phyloP scores from a whole-genome alignment of 1,284 basidiomycete genomes.

The Leccinum insolens region DNA sequence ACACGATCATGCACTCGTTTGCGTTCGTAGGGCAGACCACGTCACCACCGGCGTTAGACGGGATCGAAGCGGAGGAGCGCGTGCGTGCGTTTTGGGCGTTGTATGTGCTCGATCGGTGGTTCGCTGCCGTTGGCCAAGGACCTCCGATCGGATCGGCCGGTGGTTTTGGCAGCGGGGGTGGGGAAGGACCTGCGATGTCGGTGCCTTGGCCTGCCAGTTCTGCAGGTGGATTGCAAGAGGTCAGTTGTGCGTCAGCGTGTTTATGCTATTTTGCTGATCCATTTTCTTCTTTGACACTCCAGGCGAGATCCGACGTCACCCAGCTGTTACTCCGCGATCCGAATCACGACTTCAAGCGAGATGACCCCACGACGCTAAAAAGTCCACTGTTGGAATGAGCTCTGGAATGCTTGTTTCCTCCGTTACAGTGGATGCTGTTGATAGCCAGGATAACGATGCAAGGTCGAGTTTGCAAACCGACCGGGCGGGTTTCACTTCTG shows the following conservation, averaged over 20 bases:
- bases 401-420: neutral
- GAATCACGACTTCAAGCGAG: constrained; percentile 17
- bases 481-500: neutral
- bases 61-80: constrained; percentile 48
- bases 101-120: constrained; percentile 43
- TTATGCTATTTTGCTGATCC: neutral
- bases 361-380: constrained; percentile 19
- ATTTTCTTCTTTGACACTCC: neutral
- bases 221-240: constrained; percentile 6
- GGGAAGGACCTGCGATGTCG: constrained; percentile 37
- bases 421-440: neutral
- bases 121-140: constrained; percentile 37
- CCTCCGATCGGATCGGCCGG: constrained; percentile 26
- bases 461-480: neutral
- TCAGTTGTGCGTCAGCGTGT: neutral
- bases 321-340: constrained; percentile 31
- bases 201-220: constrained; percentile 44
- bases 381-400: neutral
- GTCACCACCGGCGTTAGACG: constrained; percentile 40
- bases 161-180: constrained; percentile 9
- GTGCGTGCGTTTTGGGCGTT: constrained; percentile 51
- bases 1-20: neutral
- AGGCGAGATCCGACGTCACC: constrained; percentile 25
- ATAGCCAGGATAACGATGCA: neutral
- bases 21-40: constrained; percentile 15